Evolutionary conservation across 139 green algal genomes (phyloP), one percentile per base, ranked within the genome.

Genomic region (Marvania coccoides): DNA sequence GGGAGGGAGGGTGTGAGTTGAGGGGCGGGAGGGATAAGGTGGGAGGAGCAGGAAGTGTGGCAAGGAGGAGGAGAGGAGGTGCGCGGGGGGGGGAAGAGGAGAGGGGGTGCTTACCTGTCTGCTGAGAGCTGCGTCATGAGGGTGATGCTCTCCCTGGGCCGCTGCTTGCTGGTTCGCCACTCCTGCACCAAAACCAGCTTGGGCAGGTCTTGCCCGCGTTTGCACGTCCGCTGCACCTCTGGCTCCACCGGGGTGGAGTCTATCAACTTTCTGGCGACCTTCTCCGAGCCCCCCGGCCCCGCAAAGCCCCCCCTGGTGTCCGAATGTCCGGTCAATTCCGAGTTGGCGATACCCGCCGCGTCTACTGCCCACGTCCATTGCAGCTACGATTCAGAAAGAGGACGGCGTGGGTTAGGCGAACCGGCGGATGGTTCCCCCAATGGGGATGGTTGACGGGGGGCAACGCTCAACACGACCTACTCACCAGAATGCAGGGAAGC

Each of bases 101-200:
- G 19, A 51, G 42, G 19, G 19, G 42, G 19, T 28, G 19, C 51
- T 59, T 12, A 59, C 51, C 51, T 55, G 29, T 63, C 57, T 5
- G 30, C 57, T 54, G 57, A 63, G 9, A 63, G 57, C 57, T 63
- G 57, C n/a, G 57, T 63, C 57, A 63, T 63, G 6, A 63, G 57
- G 13, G 57, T 63, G 6, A 63, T 63, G 24, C 57, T 63, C 57
- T 63, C 57, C 29, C 57, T 63, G 0, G 57, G 57, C 26, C 57
- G 23, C 24, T 55, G 23, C 30, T 63, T 63, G 15, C 48, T 63
- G 26, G 23, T 63, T n/a, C 26, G 30, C 57, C 57, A 63, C 10
- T 23, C 31, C 10, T 63, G 57, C 24, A 63, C 57, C 14, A 12
- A 19, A 14, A 63, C 57, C 31, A 63, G 13, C 31, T 9, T 55